A percentile compares a stretch with the other conserved stretches of the same genome.
These are phyloP conservation scores for Tilletia walkeri DNA, from an alignment of 1,284 basidiomycete genomes.

Conservation along the genomic window DNA sequence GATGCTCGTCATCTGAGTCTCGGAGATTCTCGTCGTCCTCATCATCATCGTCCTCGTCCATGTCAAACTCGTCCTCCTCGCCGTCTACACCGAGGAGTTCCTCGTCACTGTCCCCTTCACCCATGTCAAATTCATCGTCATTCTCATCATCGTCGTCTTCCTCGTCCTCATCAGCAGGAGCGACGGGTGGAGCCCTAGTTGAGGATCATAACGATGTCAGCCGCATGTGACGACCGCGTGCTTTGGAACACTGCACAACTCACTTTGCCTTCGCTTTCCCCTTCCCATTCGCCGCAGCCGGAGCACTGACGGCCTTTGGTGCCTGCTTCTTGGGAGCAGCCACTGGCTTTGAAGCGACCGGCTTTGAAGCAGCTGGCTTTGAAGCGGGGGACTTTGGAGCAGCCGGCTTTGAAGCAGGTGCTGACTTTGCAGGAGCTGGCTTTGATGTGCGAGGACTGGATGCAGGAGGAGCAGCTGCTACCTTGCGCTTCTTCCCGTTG, in stretches of 20 bases:
- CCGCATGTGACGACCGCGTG: no score
- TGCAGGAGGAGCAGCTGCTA: constrained; percentile 41
- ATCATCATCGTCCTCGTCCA: constrained; percentile 14
- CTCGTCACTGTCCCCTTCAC: constrained; percentile 32
- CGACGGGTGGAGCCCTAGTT: background rate
- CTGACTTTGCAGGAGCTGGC: constrained; percentile 30
- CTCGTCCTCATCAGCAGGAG: constrained; percentile 25
- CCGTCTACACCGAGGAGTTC: constrained; percentile 23
- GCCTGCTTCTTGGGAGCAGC: background rate
- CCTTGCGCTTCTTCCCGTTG: constrained; percentile 57
- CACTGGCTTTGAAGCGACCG: constrained; percentile 27
- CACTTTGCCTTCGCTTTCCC: constrained; percentile 35
- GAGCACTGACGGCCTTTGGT: constrained; percentile 35
- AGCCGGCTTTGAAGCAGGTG: constrained; percentile 34
- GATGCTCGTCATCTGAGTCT: constrained; percentile 34
- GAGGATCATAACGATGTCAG: background rate
- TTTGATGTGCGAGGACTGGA: constrained; percentile 32
- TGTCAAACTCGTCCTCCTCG: constrained; percentile 27
- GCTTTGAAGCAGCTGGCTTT: constrained; percentile 33
- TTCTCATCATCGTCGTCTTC: constrained; percentile 28
- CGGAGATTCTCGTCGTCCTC: constrained; percentile 24
- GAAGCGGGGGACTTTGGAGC: constrained; percentile 47
- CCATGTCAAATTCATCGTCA: constrained; percentile 23
- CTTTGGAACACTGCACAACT: background rate
- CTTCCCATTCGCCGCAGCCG: constrained; percentile 59